Evolutionary conservation across 345 rosid species (phyloP).

Genomic region (Boechera divaricarpa): DNA sequence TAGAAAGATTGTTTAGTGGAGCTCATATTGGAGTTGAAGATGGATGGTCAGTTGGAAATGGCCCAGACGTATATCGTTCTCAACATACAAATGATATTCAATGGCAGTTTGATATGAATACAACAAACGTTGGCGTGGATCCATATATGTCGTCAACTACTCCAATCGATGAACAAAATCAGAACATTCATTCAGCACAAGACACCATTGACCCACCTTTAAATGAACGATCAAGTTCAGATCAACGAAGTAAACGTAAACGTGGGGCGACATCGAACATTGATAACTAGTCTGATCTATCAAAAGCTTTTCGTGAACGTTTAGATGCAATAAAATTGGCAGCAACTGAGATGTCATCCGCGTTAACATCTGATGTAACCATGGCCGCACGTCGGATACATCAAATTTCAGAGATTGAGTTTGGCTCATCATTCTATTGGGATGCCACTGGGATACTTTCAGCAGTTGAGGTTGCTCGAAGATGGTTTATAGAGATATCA

Average conservation of each 20-base stretch:
- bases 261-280: no score
- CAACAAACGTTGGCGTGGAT: background rate
- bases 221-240: background rate
- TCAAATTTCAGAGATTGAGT: no score
- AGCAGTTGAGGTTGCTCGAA: no score
- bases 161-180: background rate
- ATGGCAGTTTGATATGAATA: background rate
- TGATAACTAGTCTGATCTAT: no score
- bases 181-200: background rate
- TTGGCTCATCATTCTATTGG: no score
- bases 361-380: no score
- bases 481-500: no score
- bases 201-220: background rate
- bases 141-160: background rate
- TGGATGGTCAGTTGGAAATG: slow-evolving; percentile 13
- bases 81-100: background rate
- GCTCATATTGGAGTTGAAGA: slow-evolving; percentile 5
- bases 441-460: no score
- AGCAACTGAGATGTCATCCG: no score
- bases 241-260: background rate
- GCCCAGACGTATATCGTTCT: slow-evolving; percentile 7
- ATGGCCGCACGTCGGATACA: no score
- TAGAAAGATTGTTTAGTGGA: background rate
- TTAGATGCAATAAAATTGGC: no score
- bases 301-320: no score